Conservation (phyloP, 331 rosid genomes). For the Stylosanthes scabra region DNA sequence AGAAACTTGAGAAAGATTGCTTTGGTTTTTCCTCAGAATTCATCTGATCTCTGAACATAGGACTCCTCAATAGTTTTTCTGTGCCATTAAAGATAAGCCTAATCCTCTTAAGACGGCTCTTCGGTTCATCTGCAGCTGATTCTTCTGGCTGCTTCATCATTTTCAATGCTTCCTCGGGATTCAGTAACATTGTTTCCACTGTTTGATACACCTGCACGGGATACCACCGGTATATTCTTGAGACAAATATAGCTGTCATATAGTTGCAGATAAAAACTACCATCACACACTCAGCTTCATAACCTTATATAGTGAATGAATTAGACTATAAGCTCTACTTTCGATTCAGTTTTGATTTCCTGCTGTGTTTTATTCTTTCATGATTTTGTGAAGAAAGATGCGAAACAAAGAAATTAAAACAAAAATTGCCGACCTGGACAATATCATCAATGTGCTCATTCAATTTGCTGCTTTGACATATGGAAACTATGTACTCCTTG, state of each 20-base stretch:
- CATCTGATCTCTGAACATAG: slow-evolving; percentile 47
- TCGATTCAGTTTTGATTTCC: too few relatives aligned
- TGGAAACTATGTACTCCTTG: slow-evolving; percentile 73
- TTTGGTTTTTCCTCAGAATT: slow-evolving; percentile 54
- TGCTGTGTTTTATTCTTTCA: too few relatives aligned
- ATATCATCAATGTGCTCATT: slow-evolving; percentile 82
- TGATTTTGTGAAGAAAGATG: too few relatives aligned
- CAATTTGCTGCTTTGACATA: slow-evolving; percentile 65
- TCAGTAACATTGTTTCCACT: slow-evolving; percentile 75
- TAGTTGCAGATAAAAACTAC: slow-evolving; percentile 14
- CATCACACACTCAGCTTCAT: slow-evolving; percentile 8
- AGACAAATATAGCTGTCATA: not conserved
- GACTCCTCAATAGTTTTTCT: slow-evolving; percentile 58
- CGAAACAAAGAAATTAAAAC: too few relatives aligned
- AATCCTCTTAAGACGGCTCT: slow-evolving; percentile 71
- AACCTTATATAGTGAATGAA: not conserved
- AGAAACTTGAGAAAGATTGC: slow-evolving; percentile 82
- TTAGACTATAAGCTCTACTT: too few relatives aligned
- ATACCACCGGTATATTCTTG: slow-evolving; percentile 12
- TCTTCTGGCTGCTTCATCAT: slow-evolving; percentile 77
- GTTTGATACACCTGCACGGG: slow-evolving; percentile 84
- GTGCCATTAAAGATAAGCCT: slow-evolving; percentile 79
- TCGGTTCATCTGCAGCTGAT: slow-evolving; percentile 50
- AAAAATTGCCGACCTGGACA: slow-evolving; percentile 68
- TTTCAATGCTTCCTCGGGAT: slow-evolving; percentile 85